Evolutionary conservation across 2,329 filamentous ascomycete species (phyloP).

Genomic region (Pezicula rhizophila): DNA sequence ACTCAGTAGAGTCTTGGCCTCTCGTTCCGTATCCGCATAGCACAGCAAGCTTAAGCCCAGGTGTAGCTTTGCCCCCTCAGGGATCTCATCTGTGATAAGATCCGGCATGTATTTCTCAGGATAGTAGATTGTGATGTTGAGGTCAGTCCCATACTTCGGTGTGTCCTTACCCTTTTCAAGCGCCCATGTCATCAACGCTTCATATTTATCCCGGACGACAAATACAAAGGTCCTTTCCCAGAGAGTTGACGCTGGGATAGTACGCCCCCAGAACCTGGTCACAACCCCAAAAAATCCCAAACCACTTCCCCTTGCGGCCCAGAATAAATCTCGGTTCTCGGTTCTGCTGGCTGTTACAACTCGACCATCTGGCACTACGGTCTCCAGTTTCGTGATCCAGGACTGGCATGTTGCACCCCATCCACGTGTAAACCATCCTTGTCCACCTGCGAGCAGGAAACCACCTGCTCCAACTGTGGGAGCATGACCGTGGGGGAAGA

Average conservation of each 20-base stretch:
- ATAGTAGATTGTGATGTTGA: constrained; percentile 3
- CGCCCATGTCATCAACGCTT: constrained; percentile 5
- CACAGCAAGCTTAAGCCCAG: background rate
- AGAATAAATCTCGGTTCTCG: constrained; percentile 29
- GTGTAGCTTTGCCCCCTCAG: background rate
- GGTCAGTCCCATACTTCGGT: constrained; percentile 6
- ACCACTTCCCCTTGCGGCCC: constrained; percentile 30
- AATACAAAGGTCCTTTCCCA: no score
- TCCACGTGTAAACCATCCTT: constrained; percentile 24
- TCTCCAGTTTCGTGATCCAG: constrained; percentile 23
- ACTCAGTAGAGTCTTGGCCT: constrained; percentile 4
- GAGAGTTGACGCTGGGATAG: no score
- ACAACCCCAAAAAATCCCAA: constrained; percentile 22
- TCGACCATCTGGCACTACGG: constrained; percentile 28
- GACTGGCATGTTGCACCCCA: constrained; percentile 20
- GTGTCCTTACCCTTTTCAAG: constrained; percentile 3
- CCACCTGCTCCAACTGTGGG: constrained; percentile 22
- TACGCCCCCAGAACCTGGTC: constrained; percentile 13
- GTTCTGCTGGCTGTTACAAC: constrained; percentile 19
- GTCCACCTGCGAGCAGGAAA: constrained; percentile 24
- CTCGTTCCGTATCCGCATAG: constrained; percentile 4
- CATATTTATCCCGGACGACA: no score
- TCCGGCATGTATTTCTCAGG: background rate
- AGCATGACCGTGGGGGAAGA: constrained; percentile 22
- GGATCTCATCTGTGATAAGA: background rate